These are phyloP conservation scores for Przewalskia tangutica DNA, from an alignment of 257 asterid species.

Conservation along the genomic window DNA sequence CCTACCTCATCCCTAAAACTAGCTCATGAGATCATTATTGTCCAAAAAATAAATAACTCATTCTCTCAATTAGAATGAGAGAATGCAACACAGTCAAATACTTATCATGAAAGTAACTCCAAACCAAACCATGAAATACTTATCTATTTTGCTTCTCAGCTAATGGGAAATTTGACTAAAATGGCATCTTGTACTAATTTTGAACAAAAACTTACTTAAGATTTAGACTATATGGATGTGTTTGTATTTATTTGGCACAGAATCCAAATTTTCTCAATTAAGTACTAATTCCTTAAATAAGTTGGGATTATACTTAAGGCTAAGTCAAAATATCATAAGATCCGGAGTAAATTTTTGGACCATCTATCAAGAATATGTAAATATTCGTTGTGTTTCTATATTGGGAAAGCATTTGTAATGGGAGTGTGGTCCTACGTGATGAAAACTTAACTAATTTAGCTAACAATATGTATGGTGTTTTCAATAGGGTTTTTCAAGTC, in stretches of 20 bases:
- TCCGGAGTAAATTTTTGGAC: not conserved
- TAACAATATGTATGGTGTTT: not conserved
- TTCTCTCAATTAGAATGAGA: too few relatives aligned
- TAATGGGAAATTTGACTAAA: not conserved
- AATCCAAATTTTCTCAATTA: not conserved
- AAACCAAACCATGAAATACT: not conserved
- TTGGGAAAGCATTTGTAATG: not conserved
- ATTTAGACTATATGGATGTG: not conserved
- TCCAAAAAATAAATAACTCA: not conserved
- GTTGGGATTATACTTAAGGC: not conserved
- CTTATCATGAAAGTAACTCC: not conserved
- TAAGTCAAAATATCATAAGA: not conserved
- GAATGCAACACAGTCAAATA: too few relatives aligned
- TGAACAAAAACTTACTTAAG: not conserved
- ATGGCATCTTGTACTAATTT: not conserved
- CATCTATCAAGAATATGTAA: not conserved
- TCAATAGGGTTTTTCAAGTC: slow-evolving; percentile 1
- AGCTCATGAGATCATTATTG: not conserved
- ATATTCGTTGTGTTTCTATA: not conserved
- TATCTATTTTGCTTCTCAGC: not conserved
- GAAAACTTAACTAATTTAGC: not conserved
- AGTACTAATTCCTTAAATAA: not conserved
- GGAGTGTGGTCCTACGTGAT: not conserved
- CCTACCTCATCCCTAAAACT: not conserved
- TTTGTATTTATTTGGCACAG: not conserved